Evolutionary conservation across 352 stramenopile genomes (phyloP).

Genomic region (Phytophthora pinifolia): DNA sequence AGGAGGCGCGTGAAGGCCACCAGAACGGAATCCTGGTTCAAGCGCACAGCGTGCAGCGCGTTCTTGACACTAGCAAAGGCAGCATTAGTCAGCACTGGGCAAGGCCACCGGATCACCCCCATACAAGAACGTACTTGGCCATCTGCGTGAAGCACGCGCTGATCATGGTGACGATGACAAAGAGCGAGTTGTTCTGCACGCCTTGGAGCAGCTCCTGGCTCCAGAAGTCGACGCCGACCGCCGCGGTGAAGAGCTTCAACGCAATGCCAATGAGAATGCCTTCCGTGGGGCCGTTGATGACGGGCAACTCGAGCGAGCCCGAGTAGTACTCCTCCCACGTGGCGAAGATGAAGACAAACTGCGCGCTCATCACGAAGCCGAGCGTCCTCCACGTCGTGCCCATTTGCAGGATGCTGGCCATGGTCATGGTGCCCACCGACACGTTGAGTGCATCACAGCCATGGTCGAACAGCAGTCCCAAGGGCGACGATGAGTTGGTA

Average conservation of each 20-base stretch:
- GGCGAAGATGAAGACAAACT: slow-evolving; percentile 85
- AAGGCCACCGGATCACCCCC: slow-evolving; percentile 2
- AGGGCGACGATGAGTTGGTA: slow-evolving; percentile 75
- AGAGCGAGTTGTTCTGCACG: slow-evolving; percentile 83
- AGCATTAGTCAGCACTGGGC: not conserved
- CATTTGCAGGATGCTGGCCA: slow-evolving; percentile 75
- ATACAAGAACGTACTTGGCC: slow-evolving; percentile 63
- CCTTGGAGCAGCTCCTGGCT: slow-evolving; percentile 55
- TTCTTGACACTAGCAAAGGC: slow-evolving; percentile 66
- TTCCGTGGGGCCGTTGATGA: slow-evolving; percentile 97
- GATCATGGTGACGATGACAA: slow-evolving; percentile 65
- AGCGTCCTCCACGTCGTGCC: slow-evolving; percentile 82
- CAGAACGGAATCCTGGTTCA: slow-evolving; percentile 71
- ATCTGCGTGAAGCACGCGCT: slow-evolving; percentile 62
- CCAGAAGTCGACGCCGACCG: slow-evolving; percentile 70
- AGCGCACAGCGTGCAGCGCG: slow-evolving; percentile 62
- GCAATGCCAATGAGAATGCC: slow-evolving; percentile 90
- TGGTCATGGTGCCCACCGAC: slow-evolving; percentile 81
- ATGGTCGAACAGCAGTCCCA: slow-evolving; percentile 87
- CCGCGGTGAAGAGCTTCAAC: slow-evolving; percentile 75
- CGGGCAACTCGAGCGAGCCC: slow-evolving; percentile 92
- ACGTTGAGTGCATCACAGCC: slow-evolving; percentile 85
- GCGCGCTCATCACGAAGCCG: slow-evolving; percentile 66
- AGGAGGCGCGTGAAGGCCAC: slow-evolving; percentile 78
- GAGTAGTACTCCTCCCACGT: slow-evolving; percentile 96